Evolutionary conservation across 371 early-diverging fungal species (phyloP).

Genomic region (Dichotomocladium elegans): DNA sequence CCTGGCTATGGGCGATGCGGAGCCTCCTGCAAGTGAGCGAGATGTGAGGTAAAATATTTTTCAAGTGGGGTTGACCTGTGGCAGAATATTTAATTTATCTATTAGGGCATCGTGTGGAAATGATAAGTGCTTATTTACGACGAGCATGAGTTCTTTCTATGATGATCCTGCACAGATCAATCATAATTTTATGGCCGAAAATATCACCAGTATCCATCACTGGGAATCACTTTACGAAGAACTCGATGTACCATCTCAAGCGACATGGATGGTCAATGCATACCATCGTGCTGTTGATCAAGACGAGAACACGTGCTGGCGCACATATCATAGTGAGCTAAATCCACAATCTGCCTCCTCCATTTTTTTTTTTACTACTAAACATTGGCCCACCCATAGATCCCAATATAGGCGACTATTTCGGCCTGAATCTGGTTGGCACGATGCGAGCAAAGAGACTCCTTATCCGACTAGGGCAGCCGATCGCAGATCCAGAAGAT

Average conservation of each 20-base stretch:
- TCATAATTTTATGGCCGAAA: slow-evolving; percentile 21
- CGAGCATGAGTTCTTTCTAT: slow-evolving; percentile 51
- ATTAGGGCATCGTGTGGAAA: slow-evolving; percentile 28
- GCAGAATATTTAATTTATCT: not conserved
- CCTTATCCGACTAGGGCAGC: slow-evolving; percentile 12
- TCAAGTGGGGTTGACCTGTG: not conserved
- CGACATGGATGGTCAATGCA: slow-evolving; percentile 36
- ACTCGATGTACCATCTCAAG: slow-evolving; percentile 22
- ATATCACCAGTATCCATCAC: slow-evolving; percentile 36
- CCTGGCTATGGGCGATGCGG: not conserved
- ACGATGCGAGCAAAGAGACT: slow-evolving; percentile 32
- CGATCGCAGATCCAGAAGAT: slow-evolving; percentile 11
- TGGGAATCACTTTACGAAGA: slow-evolving; percentile 30
- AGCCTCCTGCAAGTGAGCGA: slow-evolving; percentile 13
- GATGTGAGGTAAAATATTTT: slow-evolving; percentile 14
- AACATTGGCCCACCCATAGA: slow-evolving; percentile 6
- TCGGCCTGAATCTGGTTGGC: slow-evolving; percentile 48
- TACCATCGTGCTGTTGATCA: slow-evolving; percentile 60
- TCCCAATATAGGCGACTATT: slow-evolving; percentile 34
- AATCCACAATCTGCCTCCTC: too few species aligned
- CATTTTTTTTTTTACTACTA: not conserved
- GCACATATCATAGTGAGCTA: slow-evolving; percentile 36
- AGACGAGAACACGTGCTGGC: slow-evolving; percentile 55
- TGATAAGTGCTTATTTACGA: slow-evolving; percentile 58
- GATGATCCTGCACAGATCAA: not conserved